Percentiles rank a stretch among this genome's conserved stretches.
These are phyloP conservation scores for Bruguiera parviflora DNA, from an alignment of 345 rosid genomes.

Conservation along the genomic window DNA sequence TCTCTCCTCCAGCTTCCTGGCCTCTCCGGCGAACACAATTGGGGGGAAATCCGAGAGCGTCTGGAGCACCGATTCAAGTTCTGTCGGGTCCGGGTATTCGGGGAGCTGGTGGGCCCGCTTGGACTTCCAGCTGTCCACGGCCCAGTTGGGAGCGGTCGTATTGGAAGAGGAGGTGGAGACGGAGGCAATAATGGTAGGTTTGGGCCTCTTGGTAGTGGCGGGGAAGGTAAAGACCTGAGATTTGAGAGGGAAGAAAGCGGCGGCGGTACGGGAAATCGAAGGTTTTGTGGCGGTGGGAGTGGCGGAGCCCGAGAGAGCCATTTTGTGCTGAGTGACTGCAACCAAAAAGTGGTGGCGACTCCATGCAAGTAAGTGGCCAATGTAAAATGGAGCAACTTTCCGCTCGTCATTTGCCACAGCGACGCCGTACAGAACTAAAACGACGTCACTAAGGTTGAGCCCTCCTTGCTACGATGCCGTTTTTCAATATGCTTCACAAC, in stretches of 20 bases:
- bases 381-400: too few species aligned
- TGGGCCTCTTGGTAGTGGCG: conserved; percentile 8
- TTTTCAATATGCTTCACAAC: too few species aligned
- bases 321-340: neutral
- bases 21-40: conserved; percentile 44
- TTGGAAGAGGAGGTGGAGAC: conserved; percentile 18
- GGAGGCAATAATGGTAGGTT: conserved; percentile 8
- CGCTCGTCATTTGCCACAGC: too few species aligned
- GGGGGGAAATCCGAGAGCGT: conserved; percentile 35
- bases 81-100: conserved; percentile 26
- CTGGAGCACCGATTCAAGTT: conserved; percentile 32
- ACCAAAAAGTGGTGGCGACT: too few species aligned
- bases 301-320: conserved; percentile 25
- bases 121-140: conserved; percentile 35
- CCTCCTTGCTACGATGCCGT: too few species aligned
- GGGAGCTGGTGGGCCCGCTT: conserved; percentile 38
- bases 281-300: conserved; percentile 21
- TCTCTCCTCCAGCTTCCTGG: conserved; percentile 48
- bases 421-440: too few species aligned
- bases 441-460: too few species aligned
- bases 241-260: conserved; percentile 2
- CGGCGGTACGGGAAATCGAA: conserved; percentile 3
- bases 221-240: conserved; percentile 7
- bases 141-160: conserved; percentile 21
- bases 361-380: too few species aligned